Base-by-base conservation (phyloP, 768 basidiomycete genomes). In the Cystobasidium onofrii region DNA sequence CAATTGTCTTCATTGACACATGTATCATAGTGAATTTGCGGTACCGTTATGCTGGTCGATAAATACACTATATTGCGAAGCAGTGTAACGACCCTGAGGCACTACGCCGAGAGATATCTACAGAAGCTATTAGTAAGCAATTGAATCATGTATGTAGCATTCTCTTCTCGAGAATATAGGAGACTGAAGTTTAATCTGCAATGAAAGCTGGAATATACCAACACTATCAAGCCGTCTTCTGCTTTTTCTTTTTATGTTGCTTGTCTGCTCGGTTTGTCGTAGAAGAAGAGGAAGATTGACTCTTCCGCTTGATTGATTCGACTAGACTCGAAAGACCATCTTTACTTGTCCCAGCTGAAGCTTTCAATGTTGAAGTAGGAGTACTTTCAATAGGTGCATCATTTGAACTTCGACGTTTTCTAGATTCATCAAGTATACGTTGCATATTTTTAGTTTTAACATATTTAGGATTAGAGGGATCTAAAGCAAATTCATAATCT, bases 401-500 rank as follows among this genome's bases (percentile, higher is more conserved):
- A 25, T 12, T 43, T n/a, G n/a, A n/a, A 15, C 74, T 52, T 31
- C 87, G 87, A 13, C 87, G 85, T 78, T 85, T 87, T 20, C 88
- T 84, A n/a, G 93, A 87, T 77, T 93, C 92, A n/a, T 88, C 85
- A 43, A 98, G 83, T 13, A 99, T 84, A 1, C 88, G 86, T 10
- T 86, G 80, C 95, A 98, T 99, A 63, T 87, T 87, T 81, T 89
- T 91, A 0, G 95, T 94, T 84, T 90, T 92, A 81, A 89, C 92
- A 84, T 90, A 98, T 71, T 93, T 97, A 65, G 95, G 92, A 82
- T 97, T 90, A 66, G 87, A 90, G 23, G 96, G 95, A 81, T 99
- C 96, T 76, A 99, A 93, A 0, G 95, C 94, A 76, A 91, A 98
- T 36, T 88, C 86, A 78, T 91, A 88, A 78, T 97, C 89, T 77